Evolutionary conservation across 2,329 filamentous ascomycete genomes (phyloP).

Genomic region (Aspergillus ibericus): DNA sequence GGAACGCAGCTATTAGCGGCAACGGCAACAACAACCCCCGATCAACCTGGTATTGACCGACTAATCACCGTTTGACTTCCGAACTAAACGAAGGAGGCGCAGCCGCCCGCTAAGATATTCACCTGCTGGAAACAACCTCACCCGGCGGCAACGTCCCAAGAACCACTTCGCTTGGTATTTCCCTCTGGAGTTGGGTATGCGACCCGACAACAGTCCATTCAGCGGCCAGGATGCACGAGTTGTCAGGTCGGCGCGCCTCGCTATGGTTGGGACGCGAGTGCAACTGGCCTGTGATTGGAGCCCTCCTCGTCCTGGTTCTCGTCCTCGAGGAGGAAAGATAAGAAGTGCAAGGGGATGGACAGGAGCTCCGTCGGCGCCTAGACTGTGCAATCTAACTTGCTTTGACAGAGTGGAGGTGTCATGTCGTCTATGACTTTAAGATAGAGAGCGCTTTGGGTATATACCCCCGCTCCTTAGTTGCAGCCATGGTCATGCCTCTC

Average conservation of each 20-base stretch:
- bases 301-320: background rate
- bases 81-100: slow-evolving; percentile 11
- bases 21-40: background rate
- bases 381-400: background rate
- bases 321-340: background rate
- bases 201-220: background rate
- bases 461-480: background rate
- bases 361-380: slow-evolving; percentile 1
- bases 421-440: background rate
- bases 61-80: background rate
- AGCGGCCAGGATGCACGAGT: background rate
- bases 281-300: background rate
- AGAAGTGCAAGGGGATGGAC: background rate
- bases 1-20: background rate
- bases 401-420: background rate
- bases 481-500: background rate
- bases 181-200: background rate
- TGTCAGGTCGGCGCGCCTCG: background rate
- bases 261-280: background rate
- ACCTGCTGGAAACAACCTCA: background rate
- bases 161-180: background rate
- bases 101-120: slow-evolving; percentile 2
- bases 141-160: slow-evolving; percentile 3
- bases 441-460: background rate
- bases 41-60: background rate